phyloP scores from a whole-genome alignment of 1,139 yeast genomes.

The Kodamaea alishanica region DNA sequence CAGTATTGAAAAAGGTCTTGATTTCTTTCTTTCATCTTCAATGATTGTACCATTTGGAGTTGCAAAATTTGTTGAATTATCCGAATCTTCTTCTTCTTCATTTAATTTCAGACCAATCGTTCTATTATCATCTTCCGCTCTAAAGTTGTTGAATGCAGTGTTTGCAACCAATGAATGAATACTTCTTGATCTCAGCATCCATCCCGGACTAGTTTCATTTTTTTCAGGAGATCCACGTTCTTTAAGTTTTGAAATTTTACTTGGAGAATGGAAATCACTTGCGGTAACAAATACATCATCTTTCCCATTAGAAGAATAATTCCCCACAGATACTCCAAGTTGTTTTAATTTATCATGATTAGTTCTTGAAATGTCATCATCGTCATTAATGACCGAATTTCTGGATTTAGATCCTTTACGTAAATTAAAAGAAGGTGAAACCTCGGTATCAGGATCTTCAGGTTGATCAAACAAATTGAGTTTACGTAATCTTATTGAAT shows the following conservation, averaged over 20 bases:
- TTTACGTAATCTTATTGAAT: constrained; percentile 44
- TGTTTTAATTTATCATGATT: too few relatives aligned
- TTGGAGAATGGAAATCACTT: constrained; percentile 2
- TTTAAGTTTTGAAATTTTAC: constrained; percentile 4
- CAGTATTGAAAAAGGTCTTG: constrained; percentile 26
- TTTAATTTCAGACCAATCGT: not conserved
- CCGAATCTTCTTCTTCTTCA: not conserved
- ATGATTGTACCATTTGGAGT: not conserved
- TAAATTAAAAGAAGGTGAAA: constrained; percentile 20
- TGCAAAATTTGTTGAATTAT: not conserved
- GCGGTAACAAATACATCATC: constrained; percentile 8
- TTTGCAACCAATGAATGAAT: constrained; percentile 36
- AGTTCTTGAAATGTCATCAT: not conserved
- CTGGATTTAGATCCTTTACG: constrained; percentile 3
- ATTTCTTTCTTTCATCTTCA: constrained; percentile 17
- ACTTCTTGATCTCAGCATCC: constrained; percentile 8
- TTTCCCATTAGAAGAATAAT: not conserved
- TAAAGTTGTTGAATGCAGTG: constrained; percentile 42
- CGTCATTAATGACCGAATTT: constrained; percentile 1
- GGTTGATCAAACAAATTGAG: constrained; percentile 31
- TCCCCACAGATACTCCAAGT: too few relatives aligned
- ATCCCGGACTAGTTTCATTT: constrained; percentile 6
- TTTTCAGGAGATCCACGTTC: constrained; percentile 20
- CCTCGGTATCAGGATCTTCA: constrained; percentile 4
- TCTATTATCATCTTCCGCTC: constrained; percentile 15